Evolutionary conservation across 352 stramenopile genomes (phyloP).

Genomic region (Phytopythium vexans): DNA sequence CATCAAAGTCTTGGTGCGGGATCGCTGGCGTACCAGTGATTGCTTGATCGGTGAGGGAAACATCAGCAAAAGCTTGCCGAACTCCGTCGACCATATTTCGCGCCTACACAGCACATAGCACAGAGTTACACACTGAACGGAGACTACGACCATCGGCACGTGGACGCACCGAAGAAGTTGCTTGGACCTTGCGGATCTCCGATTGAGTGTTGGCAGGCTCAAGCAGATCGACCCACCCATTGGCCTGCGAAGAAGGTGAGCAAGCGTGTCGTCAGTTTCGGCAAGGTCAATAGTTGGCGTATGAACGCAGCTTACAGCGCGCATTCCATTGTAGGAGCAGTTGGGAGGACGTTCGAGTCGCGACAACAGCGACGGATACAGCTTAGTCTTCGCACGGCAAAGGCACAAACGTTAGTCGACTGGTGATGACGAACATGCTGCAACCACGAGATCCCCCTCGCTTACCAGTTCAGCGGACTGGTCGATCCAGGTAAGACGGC

Average conservation of each 20-base stretch:
- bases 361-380: constrained; percentile 45
- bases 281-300: background rate
- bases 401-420: constrained; percentile 1
- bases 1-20: too few species aligned
- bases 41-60: background rate
- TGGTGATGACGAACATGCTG: background rate
- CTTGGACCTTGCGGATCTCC: too few species aligned
- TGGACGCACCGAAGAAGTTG: too few species aligned
- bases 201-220: constrained; percentile 10
- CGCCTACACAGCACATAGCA: background rate
- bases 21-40: background rate
- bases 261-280: too few species aligned
- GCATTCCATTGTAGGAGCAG: constrained; percentile 73
- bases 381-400: constrained; percentile 36
- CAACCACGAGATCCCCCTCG: background rate
- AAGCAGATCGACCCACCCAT: constrained; percentile 68
- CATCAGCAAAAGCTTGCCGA: constrained; percentile 5
- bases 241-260: constrained; percentile 25
- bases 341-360: constrained; percentile 71
- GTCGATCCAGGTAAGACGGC: constrained; percentile 69
- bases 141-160: too few species aligned
- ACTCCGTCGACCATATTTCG: background rate
- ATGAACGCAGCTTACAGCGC: constrained; percentile 34
- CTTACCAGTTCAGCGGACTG: constrained; percentile 59
- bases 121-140: background rate